Percentiles rank a stretch among this genome's conserved stretches.
Evolutionary conservation across 1,139 yeast genomes (phyloP).

Genomic region (Meyerozyma guilliermondii): DNA sequence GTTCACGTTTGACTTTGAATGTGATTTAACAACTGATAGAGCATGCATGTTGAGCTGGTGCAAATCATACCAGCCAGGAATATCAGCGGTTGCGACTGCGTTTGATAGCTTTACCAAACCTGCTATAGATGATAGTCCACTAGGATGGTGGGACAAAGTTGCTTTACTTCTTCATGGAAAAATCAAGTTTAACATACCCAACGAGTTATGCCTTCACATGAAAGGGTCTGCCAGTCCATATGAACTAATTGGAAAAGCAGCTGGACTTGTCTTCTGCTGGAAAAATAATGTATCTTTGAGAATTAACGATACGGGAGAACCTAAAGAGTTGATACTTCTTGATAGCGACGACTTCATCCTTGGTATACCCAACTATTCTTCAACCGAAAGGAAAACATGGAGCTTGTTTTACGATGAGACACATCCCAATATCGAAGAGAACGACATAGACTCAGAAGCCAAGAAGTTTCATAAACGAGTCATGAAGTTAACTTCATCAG

Average conservation of each 20-base stretch:
- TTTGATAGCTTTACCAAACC: slow-evolving; percentile 63
- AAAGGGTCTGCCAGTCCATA: slow-evolving; percentile 78
- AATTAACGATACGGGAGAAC: slow-evolving; percentile 59
- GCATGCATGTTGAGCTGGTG: slow-evolving; percentile 43
- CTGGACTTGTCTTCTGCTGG: slow-evolving; percentile 84
- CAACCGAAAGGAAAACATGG: slow-evolving; percentile 31
- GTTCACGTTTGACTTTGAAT: slow-evolving; percentile 29
- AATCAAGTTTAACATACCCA: slow-evolving; percentile 48
- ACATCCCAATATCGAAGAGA: slow-evolving; percentile 10
- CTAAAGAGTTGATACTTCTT: slow-evolving; percentile 58
- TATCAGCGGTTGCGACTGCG: slow-evolving; percentile 32
- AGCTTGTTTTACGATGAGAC: slow-evolving; percentile 27
- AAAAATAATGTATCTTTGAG: slow-evolving; percentile 55
- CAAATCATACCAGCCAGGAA: slow-evolving; percentile 37
- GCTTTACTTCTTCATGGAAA: slow-evolving; percentile 42
- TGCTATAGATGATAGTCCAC: slow-evolving; percentile 75
- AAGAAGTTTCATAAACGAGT: slow-evolving; percentile 34
- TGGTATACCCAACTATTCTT: slow-evolving; percentile 56
- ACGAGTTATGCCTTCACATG: slow-evolving; percentile 48
- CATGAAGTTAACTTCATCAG: slow-evolving; percentile 34
- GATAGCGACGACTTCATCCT: slow-evolving; percentile 64
- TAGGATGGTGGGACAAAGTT: slow-evolving; percentile 67
- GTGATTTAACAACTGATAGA: slow-evolving; percentile 30
- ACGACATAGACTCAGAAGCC: slow-evolving; percentile 23
- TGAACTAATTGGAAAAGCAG: slow-evolving; percentile 55